Conservation (phyloP, 2,329 filamentous ascomycete species). For the Cryphonectria parasitica region DNA sequence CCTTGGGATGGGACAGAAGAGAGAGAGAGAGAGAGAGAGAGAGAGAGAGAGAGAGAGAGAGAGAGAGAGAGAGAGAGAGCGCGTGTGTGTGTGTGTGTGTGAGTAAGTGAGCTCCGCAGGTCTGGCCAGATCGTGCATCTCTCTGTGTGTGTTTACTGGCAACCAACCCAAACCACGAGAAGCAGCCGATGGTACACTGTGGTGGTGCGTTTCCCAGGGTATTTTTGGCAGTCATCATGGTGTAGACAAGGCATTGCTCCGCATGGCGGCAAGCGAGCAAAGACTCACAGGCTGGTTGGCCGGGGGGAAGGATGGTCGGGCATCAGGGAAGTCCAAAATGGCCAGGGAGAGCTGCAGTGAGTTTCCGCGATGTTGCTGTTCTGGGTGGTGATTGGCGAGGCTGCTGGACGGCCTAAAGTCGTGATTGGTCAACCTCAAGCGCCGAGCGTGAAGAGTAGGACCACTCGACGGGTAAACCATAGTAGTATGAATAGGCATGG, state of each 20-base stretch:
- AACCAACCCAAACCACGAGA: constrained; percentile 24
- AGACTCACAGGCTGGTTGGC: constrained; percentile 39
- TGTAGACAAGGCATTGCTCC: constrained; percentile 18
- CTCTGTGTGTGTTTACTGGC: constrained; percentile 15
- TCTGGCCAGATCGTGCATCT: constrained; percentile 23
- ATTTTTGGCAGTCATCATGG: constrained; percentile 36
- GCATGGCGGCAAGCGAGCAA: constrained; percentile 35
- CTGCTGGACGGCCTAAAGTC: constrained; percentile 2
- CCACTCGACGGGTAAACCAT: constrained; percentile 20
- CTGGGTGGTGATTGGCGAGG: constrained; percentile 26
- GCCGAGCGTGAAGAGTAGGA: constrained; percentile 24
- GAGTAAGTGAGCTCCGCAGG: constrained; percentile 9
- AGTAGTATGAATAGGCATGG: constrained; percentile 22
- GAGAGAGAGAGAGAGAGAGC: too few species aligned
- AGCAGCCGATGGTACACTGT: constrained; percentile 15
- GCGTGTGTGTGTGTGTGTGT: background rate
- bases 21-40: too few species aligned
- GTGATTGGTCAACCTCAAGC: constrained; percentile 28
- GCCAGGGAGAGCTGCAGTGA: constrained; percentile 22
- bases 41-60: too few species aligned
- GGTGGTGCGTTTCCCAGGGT: constrained; percentile 29
- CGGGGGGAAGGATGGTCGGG: constrained; percentile 24
- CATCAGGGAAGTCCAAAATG: constrained; percentile 22
- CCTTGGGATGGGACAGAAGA: background rate
- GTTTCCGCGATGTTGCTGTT: constrained; percentile 20